A percentile compares a stretch with the other conserved stretches of the same genome.
These are phyloP conservation scores for Saturnispora dispora DNA, from an alignment of 805 yeast genomes.

Conservation along the genomic window DNA sequence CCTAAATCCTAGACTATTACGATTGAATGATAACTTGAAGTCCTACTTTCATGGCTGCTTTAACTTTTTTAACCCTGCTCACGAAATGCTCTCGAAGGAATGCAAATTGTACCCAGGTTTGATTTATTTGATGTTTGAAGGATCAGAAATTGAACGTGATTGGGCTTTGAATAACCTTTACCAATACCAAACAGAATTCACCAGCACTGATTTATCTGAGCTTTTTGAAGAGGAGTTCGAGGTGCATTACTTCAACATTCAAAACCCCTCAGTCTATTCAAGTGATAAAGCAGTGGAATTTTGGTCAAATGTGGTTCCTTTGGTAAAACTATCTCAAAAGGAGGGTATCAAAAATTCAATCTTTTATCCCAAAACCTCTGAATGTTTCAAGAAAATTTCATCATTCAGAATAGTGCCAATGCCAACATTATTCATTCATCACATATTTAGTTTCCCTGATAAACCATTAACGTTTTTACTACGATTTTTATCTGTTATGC, in stretches of 20 bases:
- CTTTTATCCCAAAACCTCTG: slow-evolving; percentile 20
- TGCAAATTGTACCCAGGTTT: slow-evolving; percentile 37
- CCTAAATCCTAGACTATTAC: slow-evolving; percentile 41
- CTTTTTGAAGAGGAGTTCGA: slow-evolving; percentile 49
- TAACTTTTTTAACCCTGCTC: slow-evolving; percentile 13
- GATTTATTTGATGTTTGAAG: slow-evolving; percentile 47
- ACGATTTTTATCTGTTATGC: slow-evolving; percentile 38
- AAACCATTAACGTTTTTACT: slow-evolving; percentile 47
- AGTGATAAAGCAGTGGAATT: slow-evolving; percentile 34
- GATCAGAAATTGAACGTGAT: slow-evolving; percentile 33
- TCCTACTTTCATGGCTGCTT: slow-evolving; percentile 31
- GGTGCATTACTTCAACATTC: slow-evolving; percentile 42
- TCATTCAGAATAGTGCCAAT: slow-evolving; percentile 30
- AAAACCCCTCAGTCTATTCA: slow-evolving; percentile 41
- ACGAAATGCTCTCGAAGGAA: slow-evolving; percentile 14
- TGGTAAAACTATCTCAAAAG: slow-evolving; percentile 30
- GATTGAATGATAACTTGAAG: slow-evolving; percentile 31
- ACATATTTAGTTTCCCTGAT: slow-evolving; percentile 41
- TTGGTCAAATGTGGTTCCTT: slow-evolving; percentile 35
- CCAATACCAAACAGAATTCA: slow-evolving; percentile 14
- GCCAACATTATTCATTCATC: slow-evolving; percentile 38
- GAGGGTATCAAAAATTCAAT: slow-evolving; percentile 28
- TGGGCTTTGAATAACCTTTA: slow-evolving; percentile 39
- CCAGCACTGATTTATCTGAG: slow-evolving; percentile 21
- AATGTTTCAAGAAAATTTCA: slow-evolving; percentile 16